Percentiles rank a stretch among this genome's conserved stretches.
phyloP scores from a whole-genome alignment of 345 rosid species.

The Camelina neglecta region DNA sequence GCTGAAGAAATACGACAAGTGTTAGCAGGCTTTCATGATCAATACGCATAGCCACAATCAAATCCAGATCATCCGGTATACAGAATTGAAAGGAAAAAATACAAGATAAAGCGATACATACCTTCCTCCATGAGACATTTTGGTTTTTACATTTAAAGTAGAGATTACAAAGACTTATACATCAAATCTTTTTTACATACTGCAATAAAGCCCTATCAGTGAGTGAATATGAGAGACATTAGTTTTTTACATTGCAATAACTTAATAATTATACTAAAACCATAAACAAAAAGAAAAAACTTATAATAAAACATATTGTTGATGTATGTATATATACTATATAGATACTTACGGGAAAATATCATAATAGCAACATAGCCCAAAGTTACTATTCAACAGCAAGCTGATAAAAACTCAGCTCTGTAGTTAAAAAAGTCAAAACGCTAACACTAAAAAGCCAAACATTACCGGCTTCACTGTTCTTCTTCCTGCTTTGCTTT shows the following conservation, averaged over 20 bases:
- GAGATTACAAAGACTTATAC: neutral
- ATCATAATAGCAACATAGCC: conserved; percentile 29
- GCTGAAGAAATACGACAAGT: too few species aligned
- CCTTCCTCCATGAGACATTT: conserved; percentile 17
- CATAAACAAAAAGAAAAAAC: neutral
- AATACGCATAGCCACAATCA: too few species aligned
- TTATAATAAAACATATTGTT: conserved; percentile 18
- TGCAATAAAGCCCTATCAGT: neutral
- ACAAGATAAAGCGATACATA: too few species aligned
- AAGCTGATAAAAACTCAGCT: conserved; percentile 35
- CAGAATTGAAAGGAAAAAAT: too few species aligned
- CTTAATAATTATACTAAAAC: conserved; percentile 4
- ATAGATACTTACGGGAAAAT: conserved; percentile 26
- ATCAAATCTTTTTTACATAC: conserved; percentile 15
- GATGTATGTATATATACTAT: neutral
- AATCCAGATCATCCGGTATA: too few species aligned
- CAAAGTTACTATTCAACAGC: conserved; percentile 19
- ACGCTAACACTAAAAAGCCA: conserved; percentile 32
- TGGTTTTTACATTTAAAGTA: conserved; percentile 17
- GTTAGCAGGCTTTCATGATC: too few species aligned
- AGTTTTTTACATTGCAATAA: conserved; percentile 1
- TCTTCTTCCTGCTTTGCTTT: conserved; percentile 40
- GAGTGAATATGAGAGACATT: neutral
- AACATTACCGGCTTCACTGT: conserved; percentile 30
- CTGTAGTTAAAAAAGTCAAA: conserved; percentile 24